A percentile compares a stretch with the other conserved stretches of the same genome.
Conservation (phyloP, 2,329 filamentous ascomycete genomes). For the Curvularia spicifera region DNA sequence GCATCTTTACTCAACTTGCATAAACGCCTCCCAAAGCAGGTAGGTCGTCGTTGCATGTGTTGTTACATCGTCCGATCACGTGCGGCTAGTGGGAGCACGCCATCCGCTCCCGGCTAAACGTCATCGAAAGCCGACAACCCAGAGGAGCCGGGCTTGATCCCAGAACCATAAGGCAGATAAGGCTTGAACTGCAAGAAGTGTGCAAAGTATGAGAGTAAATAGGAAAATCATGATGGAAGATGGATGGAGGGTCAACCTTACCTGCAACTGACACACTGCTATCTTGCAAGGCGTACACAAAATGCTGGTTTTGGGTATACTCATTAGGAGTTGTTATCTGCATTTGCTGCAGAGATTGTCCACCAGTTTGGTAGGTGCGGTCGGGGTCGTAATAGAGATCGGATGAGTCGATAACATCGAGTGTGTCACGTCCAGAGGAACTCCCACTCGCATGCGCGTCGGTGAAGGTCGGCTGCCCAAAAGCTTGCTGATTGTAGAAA, state of each 20-base stretch:
- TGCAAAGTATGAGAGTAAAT: slow-evolving; percentile 9
- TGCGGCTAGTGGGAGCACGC: slow-evolving; percentile 28
- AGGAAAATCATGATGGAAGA: slow-evolving; percentile 6
- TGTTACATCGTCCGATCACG: slow-evolving; percentile 23
- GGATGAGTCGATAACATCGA: slow-evolving; percentile 38
- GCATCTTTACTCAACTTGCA: slow-evolving; percentile 18
- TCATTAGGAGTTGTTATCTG: slow-evolving; percentile 24
- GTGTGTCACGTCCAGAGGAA: slow-evolving; percentile 50
- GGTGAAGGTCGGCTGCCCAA: slow-evolving; percentile 49
- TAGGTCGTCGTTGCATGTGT: slow-evolving; percentile 17
- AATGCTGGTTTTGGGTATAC: slow-evolving; percentile 25
- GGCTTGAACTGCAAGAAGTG: slow-evolving; percentile 8
- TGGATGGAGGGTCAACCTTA: slow-evolving; percentile 25
- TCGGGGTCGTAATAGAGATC: slow-evolving; percentile 38
- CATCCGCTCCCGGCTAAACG: slow-evolving; percentile 30
- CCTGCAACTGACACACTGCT: slow-evolving; percentile 30
- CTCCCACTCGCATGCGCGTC: slow-evolving; percentile 46
- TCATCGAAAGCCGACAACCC: slow-evolving; percentile 29
- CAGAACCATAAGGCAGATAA: slow-evolving; percentile 13
- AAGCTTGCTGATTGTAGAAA: slow-evolving; percentile 38
- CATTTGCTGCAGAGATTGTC: slow-evolving; percentile 23
- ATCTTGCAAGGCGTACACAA: slow-evolving; percentile 32
- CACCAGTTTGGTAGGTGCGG: slow-evolving; percentile 30
- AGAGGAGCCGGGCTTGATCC: slow-evolving; percentile 18
- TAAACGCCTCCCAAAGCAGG: slow-evolving; percentile 30